phyloP scores from a whole-genome alignment of 768 basidiomycete genomes.

The Phanerochaete sordida region DNA sequence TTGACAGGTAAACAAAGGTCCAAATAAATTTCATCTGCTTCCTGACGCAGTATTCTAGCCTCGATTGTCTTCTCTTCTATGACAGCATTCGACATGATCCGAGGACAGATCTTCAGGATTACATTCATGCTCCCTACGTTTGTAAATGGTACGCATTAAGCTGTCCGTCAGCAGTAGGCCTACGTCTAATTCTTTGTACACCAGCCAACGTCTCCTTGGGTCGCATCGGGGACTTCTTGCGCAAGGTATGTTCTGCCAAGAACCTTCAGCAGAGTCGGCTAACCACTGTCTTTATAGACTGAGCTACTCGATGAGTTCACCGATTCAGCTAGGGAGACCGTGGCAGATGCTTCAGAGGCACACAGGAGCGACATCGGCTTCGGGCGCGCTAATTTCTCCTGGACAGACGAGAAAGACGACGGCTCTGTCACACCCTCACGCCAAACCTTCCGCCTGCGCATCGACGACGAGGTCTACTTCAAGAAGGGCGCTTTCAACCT shows the following conservation, averaged over 20 bases:
- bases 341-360: constrained; percentile 6
- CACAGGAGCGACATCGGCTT: constrained; percentile 43
- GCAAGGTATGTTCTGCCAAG: constrained; percentile 3
- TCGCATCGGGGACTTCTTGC: constrained; percentile 12
- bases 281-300: constrained; percentile 27
- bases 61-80: constrained; percentile 15
- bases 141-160: constrained; percentile 1
- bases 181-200: neutral
- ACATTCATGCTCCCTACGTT: constrained; percentile 1
- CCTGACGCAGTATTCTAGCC: constrained; percentile 3
- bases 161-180: neutral
- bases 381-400: constrained; percentile 51
- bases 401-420: constrained; percentile 38
- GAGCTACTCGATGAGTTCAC: constrained; percentile 45
- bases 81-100: constrained; percentile 9
- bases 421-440: constrained; percentile 34
- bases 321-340: constrained; percentile 12
- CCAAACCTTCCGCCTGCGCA: constrained; percentile 25
- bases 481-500: constrained; percentile 22
- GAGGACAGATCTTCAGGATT: neutral
- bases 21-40: neutral
- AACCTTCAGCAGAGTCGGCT: neutral
- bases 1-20: neutral
- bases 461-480: constrained; percentile 25
- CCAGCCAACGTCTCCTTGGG: constrained; percentile 15